Percentiles rank a stretch among this genome's conserved stretches.
Evolutionary conservation across 805 yeast genomes (phyloP).

Genomic region (Candida insectorum): DNA sequence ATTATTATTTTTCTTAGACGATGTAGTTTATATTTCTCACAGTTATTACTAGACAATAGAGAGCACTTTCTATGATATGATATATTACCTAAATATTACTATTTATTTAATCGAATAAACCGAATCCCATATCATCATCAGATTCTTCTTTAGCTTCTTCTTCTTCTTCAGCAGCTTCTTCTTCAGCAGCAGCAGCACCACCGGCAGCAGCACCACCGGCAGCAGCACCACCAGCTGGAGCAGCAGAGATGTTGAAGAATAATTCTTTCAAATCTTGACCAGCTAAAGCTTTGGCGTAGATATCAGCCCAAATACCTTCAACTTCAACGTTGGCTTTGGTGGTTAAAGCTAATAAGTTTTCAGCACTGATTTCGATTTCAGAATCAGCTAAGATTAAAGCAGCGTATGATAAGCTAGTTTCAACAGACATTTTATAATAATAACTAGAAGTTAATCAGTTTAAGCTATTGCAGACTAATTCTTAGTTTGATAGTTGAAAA

Average conservation of each 20-base stretch:
- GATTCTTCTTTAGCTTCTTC: constrained; percentile 33
- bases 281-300: constrained; percentile 46
- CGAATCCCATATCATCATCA: constrained; percentile 45
- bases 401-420: constrained; percentile 49
- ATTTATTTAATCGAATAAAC: constrained; percentile 39
- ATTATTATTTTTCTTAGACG: too few species aligned
- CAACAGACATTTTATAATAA: constrained; percentile 36
- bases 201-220: constrained; percentile 34
- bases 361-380: constrained; percentile 44
- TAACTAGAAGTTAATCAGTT: constrained; percentile 48
- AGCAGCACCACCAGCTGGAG: constrained; percentile 41
- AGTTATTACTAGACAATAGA: too few species aligned
- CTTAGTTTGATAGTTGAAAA: constrained; percentile 27
- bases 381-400: constrained; percentile 50
- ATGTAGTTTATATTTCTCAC: too few species aligned
- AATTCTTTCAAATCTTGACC: constrained; percentile 46
- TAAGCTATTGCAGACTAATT: constrained; percentile 49
- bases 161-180: constrained; percentile 31
- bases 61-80: too few species aligned
- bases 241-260: constrained; percentile 47
- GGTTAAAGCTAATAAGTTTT: constrained; percentile 41
- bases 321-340: constrained; percentile 41
- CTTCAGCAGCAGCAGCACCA: constrained; percentile 33
- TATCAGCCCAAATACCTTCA: constrained; percentile 46
- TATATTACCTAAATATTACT: not conserved